Base-by-base conservation (phyloP, 768 basidiomycete genomes). In the Boletus barrowsii region DNA sequence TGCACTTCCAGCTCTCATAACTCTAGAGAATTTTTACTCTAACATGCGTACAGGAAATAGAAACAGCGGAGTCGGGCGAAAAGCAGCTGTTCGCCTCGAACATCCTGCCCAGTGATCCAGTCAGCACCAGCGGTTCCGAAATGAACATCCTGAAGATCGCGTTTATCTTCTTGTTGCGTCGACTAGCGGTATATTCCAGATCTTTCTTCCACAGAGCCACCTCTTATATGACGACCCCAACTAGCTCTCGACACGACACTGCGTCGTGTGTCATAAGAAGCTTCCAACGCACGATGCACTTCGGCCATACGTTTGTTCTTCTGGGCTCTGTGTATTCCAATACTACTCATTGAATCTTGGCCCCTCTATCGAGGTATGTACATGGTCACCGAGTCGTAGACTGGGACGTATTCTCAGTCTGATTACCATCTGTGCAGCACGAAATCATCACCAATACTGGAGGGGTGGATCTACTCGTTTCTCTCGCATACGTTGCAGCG, bases 221-320 rank as follows among this genome's bases (percentile, higher is more conserved):
- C 6, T 4, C n/a, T 48, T 2, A 33, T 10, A 26, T 36, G 11
- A 36, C 18, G 33, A 37, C 10, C 30, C 20, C 11, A 1, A 30
- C 39, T 29, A 87, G 83, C 74, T 88, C 20, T 88, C 85, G 59
- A 81, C 83, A 0, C 75, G 81, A 20, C 87, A 82, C 67, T 90
- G 88, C 59, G 75, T 86, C n/a, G 83, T 87, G n/a, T 88, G 88
- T 68, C 86, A 87, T 61, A 80, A 80, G 58, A 79, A 76, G 56
- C 72, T 86, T 30, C 61, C 73, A 10, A 73, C 71, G 39, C 81
- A 78, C 54, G 81, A 83, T 57, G 79, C 83, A 1, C 77, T 88
- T 55, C 86, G 87, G 64, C 88, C 88, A 1, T 89, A 87, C 62
- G 86, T 90, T 24, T 90, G 87, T 64, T 76, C 79, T 51, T 76